Evolutionary conservation across 2,329 filamentous ascomycete species (phyloP), one percentile per base, ranked within the genome.

Genomic region (Leptographium flavum): DNA sequence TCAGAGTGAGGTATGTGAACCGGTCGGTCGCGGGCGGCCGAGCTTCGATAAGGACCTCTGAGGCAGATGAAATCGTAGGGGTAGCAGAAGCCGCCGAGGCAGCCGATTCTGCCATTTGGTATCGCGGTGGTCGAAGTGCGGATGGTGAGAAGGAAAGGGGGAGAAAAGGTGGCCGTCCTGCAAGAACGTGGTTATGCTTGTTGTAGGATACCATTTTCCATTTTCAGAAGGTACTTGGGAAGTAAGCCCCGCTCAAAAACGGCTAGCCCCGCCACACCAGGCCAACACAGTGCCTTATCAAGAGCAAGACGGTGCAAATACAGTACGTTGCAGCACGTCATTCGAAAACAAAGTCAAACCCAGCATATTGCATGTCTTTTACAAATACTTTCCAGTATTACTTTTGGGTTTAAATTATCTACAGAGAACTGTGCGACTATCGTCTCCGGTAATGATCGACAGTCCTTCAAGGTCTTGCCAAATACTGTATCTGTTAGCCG

Each of bases 1-100:
- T 66, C 50, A 88, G 79, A 46, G 83, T 87, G 45, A 88, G 72
- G 60, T 87, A 90, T 21, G 82, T 87, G 56, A 87, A 74, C 50
- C 74, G 71, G 58, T 90, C 83, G 32, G 69, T 72, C 19, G 67
- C 66, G 3, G 71, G 71, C 7, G 71, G 71, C 23, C 63, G 63
- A 37, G 69, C 67, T 51, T 73, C 69, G 39, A 62, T 57, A 47
- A 74, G 66, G 28, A 68, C 64, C 55, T 63, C 57, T 43, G 71
- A 59, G 47, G 64, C 61, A 49, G 65, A 61, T 30, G 64, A 58
- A 27, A 61, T 58, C 43, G 58, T 57, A 30, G 43, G n/a, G 9
- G 48, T 25, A 23, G 46, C 25, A 17, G 46, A n/a, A 19, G 47
- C 15, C 2, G 42, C 27, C 17, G 10, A 19, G 7, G 28, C 13